Evolutionary conservation across 495 filamentous ascomycete species (phyloP).

Genomic region (Viridothelium virens): DNA sequence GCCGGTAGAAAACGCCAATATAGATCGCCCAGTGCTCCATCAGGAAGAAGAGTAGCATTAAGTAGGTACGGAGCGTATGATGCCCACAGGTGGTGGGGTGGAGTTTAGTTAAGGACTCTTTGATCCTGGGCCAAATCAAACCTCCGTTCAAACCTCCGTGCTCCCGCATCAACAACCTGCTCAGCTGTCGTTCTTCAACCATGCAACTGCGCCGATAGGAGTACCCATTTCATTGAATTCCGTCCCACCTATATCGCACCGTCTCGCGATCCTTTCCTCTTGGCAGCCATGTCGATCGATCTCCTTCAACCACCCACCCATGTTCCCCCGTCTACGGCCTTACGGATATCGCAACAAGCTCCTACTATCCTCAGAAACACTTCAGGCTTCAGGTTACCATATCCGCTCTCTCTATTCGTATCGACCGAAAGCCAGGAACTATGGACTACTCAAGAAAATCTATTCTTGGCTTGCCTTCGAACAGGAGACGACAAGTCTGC

Average conservation of each 20-base stretch:
- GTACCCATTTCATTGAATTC: neutral
- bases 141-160: neutral
- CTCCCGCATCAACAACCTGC: neutral
- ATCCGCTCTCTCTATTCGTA: slow-evolving; percentile 43
- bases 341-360: slow-evolving; percentile 72
- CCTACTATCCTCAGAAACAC: slow-evolving; percentile 54
- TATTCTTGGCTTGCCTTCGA: slow-evolving; percentile 75
- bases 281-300: neutral
- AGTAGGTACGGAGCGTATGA: neutral
- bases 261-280: neutral
- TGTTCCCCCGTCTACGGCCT: slow-evolving; percentile 42
- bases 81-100: slow-evolving; percentile 6
- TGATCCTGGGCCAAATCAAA: neutral
- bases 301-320: slow-evolving; percentile 34
- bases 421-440: slow-evolving; percentile 62
- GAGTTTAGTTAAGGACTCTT: neutral
- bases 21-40: neutral
- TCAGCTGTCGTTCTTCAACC: neutral
- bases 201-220: neutral
- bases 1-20: neutral
- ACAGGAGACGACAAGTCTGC: slow-evolving; percentile 77
- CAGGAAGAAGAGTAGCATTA: neutral
- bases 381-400: slow-evolving; percentile 41
- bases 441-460: slow-evolving; percentile 78
- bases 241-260: neutral